A percentile compares a stretch with the other conserved stretches of the same genome.
These are phyloP conservation scores for Spiromyces aspiralis DNA, from an alignment of 371 early-diverging fungal species.

Conservation along the genomic window DNA sequence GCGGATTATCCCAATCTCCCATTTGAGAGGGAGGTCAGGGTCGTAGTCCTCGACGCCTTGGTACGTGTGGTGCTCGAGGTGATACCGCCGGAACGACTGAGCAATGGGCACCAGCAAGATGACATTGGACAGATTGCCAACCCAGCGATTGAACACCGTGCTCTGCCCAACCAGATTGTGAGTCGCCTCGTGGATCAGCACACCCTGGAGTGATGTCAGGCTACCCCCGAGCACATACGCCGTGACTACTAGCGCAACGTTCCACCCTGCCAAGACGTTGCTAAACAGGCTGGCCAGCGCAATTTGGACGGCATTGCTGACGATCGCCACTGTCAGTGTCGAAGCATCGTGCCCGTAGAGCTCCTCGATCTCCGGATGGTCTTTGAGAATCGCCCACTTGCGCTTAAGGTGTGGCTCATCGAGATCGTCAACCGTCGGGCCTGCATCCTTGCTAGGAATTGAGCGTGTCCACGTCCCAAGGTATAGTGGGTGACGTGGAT, in stretches of 20 bases:
- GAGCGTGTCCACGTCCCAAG: slow-evolving; percentile 73
- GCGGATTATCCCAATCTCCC: slow-evolving; percentile 64
- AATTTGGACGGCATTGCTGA: slow-evolving; percentile 52
- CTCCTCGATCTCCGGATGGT: slow-evolving; percentile 71
- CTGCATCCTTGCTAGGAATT: slow-evolving; percentile 51
- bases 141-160: slow-evolving; percentile 56
- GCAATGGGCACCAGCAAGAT: slow-evolving; percentile 67
- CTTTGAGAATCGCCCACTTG: slow-evolving; percentile 63
- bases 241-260: slow-evolving; percentile 39
- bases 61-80: slow-evolving; percentile 92
- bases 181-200: slow-evolving; percentile 81
- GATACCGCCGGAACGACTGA: slow-evolving; percentile 80
- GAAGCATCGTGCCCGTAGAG: slow-evolving; percentile 70
- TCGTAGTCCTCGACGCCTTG: slow-evolving; percentile 92
- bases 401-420: slow-evolving; percentile 94
- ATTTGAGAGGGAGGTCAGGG: slow-evolving; percentile 83
- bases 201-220: slow-evolving; percentile 54
- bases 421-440: slow-evolving; percentile 64
- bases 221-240: slow-evolving; percentile 77
- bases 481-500: slow-evolving; percentile 60
- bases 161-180: slow-evolving; percentile 61
- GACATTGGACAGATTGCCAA: slow-evolving; percentile 72
- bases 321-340: slow-evolving; percentile 53
- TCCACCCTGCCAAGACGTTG: slow-evolving; percentile 32
- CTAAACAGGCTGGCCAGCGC: slow-evolving; percentile 66